Evolutionary conservation across 345 rosid species (phyloP).

Genomic region (Eutrema japonicum): DNA sequence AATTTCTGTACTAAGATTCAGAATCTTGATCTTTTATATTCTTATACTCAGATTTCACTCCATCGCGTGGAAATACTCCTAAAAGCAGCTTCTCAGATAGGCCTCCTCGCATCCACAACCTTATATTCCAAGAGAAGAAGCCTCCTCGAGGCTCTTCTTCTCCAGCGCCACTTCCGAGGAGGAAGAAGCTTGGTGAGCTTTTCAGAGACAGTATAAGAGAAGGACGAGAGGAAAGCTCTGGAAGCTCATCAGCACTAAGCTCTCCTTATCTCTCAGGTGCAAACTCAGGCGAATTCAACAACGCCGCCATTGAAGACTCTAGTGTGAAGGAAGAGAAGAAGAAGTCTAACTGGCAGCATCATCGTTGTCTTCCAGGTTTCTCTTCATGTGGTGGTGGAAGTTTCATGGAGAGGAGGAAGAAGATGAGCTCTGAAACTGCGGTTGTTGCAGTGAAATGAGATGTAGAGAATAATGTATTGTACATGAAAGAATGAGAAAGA

Average conservation of each 20-base stretch:
- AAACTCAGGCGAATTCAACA: constrained; percentile 53
- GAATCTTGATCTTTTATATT: background rate
- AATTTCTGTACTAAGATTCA: background rate
- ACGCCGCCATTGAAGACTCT: constrained; percentile 52
- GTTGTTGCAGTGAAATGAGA: constrained; percentile 49
- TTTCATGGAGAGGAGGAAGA: constrained; percentile 78
- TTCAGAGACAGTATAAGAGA: constrained; percentile 64
- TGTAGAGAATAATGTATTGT: constrained; percentile 27
- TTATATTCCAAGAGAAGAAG: constrained; percentile 39
- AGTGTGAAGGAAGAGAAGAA: constrained; percentile 50
- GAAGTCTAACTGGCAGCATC: constrained; percentile 51
- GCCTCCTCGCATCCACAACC: constrained; percentile 48
- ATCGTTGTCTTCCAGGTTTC: constrained; percentile 82
- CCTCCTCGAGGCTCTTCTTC: constrained; percentile 47
- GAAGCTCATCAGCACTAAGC: constrained; percentile 43
- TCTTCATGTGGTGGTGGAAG: constrained; percentile 56
- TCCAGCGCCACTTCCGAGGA: constrained; percentile 55
- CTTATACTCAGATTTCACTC: constrained; percentile 73
- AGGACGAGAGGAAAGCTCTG: constrained; percentile 46
- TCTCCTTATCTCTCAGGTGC: constrained; percentile 61
- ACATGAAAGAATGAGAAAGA: constrained; percentile 34
- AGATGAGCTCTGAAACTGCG: constrained; percentile 53
- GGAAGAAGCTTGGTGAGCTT: constrained; percentile 80
- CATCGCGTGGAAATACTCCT: constrained; percentile 86
- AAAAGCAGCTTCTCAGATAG: constrained; percentile 57